Evolutionary conservation across 106 monocot species (phyloP).

Genomic region (Ottelia alismoides): DNA sequence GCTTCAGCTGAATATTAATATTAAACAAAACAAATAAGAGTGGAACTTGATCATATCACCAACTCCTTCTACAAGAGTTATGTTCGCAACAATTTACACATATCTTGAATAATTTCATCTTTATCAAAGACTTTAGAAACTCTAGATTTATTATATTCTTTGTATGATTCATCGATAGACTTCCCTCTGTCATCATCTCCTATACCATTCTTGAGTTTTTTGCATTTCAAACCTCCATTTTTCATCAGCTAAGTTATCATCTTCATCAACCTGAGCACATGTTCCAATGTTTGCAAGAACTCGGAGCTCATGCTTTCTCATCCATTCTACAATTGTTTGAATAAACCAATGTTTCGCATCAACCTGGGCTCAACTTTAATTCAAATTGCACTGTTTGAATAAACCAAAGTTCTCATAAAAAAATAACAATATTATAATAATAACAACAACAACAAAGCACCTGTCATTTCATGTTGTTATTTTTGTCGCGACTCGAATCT

Average conservation of each 20-base stretch:
- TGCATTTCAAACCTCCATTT: conserved; percentile 4
- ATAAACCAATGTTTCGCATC: too few species aligned
- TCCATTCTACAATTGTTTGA: conserved; percentile 87
- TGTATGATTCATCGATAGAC: conserved; percentile 81
- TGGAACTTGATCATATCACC: neutral
- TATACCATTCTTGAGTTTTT: conserved; percentile 4
- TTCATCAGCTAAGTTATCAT: conserved; percentile 6
- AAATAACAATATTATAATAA: too few species aligned
- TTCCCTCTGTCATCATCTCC: conserved; percentile 15
- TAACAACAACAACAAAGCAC: neutral
- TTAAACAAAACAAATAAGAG: neutral
- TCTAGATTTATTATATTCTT: conserved; percentile 47
- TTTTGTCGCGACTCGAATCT: too few species aligned
- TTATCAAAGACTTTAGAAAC: conserved; percentile 38
- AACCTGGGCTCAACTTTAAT: too few species aligned
- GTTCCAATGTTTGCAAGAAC: conserved; percentile 50
- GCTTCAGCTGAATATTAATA: neutral
- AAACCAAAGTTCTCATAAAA: neutral
- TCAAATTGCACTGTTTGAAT: too few species aligned
- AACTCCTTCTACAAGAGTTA: neutral
- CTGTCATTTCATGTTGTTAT: neutral
- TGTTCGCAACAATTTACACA: neutral
- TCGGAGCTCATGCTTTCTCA: conserved; percentile 71
- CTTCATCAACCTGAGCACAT: conserved; percentile 12
- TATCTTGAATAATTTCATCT: conserved; percentile 46